A percentile compares a stretch with the other conserved stretches of the same genome.
Evolutionary conservation across 352 stramenopile species (phyloP).

Genomic region (Pythium coloratum): DNA sequence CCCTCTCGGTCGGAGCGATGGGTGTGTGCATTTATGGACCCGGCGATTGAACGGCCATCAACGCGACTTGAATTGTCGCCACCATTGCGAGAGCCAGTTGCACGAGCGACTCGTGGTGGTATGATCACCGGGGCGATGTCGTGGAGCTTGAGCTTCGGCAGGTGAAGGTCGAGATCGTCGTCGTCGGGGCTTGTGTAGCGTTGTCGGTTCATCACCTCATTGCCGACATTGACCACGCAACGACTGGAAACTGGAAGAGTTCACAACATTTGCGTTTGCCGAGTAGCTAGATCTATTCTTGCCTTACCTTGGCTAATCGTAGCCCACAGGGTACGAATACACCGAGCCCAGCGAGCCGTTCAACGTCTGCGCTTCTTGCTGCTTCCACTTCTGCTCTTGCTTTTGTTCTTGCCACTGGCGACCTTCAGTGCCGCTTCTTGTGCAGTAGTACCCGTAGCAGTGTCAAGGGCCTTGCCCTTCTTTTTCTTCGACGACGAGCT

Average conservation of each 20-base stretch:
- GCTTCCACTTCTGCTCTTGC: slow-evolving; percentile 31
- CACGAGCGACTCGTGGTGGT: not conserved
- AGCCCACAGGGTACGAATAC: not conserved
- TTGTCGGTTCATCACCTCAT: not conserved
- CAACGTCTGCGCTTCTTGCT: slow-evolving; percentile 51
- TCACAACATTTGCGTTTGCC: not conserved
- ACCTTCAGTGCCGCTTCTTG: not conserved
- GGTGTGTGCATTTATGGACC: not conserved
- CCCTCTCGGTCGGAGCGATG: not conserved
- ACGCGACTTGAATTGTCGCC: not conserved
- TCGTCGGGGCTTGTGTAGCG: not conserved
- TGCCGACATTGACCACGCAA: not conserved
- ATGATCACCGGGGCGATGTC: slow-evolving; percentile 7
- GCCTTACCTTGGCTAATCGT: not conserved
- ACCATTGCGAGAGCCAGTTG: not conserved
- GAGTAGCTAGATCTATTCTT: not conserved
- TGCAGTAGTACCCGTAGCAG: not conserved
- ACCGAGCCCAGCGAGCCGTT: not conserved
- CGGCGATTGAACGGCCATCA: not conserved
- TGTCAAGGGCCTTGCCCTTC: slow-evolving; percentile 23
- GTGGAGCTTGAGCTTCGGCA: slow-evolving; percentile 20
- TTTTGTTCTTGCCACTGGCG: slow-evolving; percentile 27
- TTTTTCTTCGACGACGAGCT: slow-evolving; percentile 27
- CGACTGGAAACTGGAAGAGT: not conserved
- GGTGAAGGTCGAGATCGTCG: not conserved